Evolutionary conservation across 129 eudicot genomes (phyloP).

Genomic region (Chrysanthemum seticuspe): DNA sequence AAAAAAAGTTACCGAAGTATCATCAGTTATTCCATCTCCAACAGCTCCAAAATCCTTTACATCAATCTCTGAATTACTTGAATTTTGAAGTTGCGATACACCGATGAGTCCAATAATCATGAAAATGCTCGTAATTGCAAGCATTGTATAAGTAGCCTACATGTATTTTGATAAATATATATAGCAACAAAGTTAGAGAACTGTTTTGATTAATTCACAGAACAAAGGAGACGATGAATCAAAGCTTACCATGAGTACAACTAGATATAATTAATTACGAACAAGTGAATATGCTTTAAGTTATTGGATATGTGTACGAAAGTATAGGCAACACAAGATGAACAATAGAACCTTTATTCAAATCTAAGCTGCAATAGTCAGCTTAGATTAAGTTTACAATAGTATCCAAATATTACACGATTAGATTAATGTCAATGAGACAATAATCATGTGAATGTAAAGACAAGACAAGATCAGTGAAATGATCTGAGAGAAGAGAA

Average conservation of each 20-base stretch:
- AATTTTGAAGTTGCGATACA: background rate
- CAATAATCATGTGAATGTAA: too few relatives aligned
- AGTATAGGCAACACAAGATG: too few relatives aligned
- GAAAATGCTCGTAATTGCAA: slow-evolving; percentile 6
- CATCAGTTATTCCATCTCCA: slow-evolving; percentile 36
- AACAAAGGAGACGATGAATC: background rate
- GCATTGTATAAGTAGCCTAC: slow-evolving; percentile 2
- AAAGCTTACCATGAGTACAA: slow-evolving; percentile 9
- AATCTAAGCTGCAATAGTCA: too few relatives aligned
- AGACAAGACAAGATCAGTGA: too few relatives aligned
- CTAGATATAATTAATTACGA: too few relatives aligned
- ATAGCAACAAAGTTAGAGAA: background rate
- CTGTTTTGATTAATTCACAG: background rate
- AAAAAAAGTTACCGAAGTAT: slow-evolving; percentile 30
- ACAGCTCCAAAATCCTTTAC: slow-evolving; percentile 34
- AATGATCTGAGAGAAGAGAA: too few relatives aligned
- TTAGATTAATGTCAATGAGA: too few relatives aligned
- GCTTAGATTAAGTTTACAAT: too few relatives aligned
- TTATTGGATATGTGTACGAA: background rate
- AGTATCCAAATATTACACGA: too few relatives aligned
- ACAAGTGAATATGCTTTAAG: background rate
- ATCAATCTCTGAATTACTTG: slow-evolving; percentile 11
- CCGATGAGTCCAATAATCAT: background rate
- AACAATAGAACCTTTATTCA: too few relatives aligned
- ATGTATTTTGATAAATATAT: background rate